Evolutionary conservation across 768 basidiomycete species (phyloP).

Genomic region (Serendipita sp.): DNA sequence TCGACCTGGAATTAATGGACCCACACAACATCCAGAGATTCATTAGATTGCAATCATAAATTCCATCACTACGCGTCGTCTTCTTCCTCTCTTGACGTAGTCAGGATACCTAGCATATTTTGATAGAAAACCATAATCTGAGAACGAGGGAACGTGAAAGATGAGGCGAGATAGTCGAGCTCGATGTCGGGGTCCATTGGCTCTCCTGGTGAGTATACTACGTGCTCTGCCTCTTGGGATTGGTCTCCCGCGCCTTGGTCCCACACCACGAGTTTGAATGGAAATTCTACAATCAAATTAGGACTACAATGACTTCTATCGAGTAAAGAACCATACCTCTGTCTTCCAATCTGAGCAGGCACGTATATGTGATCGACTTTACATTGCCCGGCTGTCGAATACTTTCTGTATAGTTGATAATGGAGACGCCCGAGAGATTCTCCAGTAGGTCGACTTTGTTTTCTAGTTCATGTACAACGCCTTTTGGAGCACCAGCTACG

Average conservation of each 20-base stretch:
- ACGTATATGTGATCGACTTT: background rate
- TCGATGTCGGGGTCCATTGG: background rate
- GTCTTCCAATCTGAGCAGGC: background rate
- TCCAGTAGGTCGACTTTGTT: background rate
- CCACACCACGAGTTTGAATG: background rate
- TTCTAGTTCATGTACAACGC: background rate
- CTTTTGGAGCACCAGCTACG: background rate
- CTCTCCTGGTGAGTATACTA: background rate
- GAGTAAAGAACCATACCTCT: background rate
- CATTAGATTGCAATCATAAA: no score
- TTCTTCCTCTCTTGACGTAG: background rate
- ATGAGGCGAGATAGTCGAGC: background rate
- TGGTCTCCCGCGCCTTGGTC: background rate
- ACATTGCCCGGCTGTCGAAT: background rate
- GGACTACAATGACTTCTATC: background rate
- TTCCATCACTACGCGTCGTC: background rate
- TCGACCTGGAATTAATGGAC: no score
- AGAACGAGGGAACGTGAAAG: constrained; percentile 1
- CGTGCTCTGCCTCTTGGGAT: background rate
- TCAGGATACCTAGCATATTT: background rate
- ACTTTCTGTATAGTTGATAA: background rate
- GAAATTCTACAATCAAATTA: background rate
- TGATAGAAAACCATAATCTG: background rate
- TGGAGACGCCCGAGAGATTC: background rate
- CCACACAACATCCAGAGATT: no score